Base-by-base conservation (phyloP, 768 basidiomycete genomes). In the Scleroderma citrinum region DNA sequence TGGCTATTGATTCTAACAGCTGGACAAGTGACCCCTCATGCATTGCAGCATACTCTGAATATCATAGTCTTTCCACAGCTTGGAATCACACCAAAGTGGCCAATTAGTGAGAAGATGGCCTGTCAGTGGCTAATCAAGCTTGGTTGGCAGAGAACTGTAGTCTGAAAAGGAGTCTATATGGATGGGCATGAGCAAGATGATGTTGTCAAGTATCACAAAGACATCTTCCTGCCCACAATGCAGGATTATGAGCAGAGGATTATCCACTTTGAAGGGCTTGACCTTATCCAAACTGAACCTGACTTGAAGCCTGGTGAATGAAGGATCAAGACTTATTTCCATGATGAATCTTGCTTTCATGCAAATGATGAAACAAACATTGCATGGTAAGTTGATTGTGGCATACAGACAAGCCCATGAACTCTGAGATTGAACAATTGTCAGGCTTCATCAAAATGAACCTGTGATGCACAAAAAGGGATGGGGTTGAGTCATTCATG, bases 401-500 rank as follows among this genome's bases (percentile, higher is more conserved):
- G 11, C n/a, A n/a, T n/a, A 21, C 7, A 10, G 13, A 24, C 11
- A 6, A 42, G 13, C 5, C 12, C 24, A 3, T 12, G 24, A 42
- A n/a, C 16, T 29, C 8, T 29, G 26, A 29, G 26, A 14, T 2
- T 42, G 24, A 20, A 24, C 3, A 41, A 7, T 41, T 4, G 19
- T 21, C 21, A 42, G 40, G 40, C 40, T 29, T n/a, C 7, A n/a
- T 16, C 40, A 16, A 29, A 26, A 42, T 42, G 40, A 42, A 26
- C 40, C 16, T 7, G 24, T 42, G 16, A 5, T 42, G 40, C 6
- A 13, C 1, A 26, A 42, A 11, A 42, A 42, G 47, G 61, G 67
- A 2, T 51, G 54, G 8, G 70, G 71, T 1, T 47, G 55, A 0
- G 47, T 70, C 1, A 71, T 72, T 34, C 67, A 71, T 56, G 59